Conservation (phyloP, 129 eudicot genomes). For the Saposhnikovia divaricata region DNA sequence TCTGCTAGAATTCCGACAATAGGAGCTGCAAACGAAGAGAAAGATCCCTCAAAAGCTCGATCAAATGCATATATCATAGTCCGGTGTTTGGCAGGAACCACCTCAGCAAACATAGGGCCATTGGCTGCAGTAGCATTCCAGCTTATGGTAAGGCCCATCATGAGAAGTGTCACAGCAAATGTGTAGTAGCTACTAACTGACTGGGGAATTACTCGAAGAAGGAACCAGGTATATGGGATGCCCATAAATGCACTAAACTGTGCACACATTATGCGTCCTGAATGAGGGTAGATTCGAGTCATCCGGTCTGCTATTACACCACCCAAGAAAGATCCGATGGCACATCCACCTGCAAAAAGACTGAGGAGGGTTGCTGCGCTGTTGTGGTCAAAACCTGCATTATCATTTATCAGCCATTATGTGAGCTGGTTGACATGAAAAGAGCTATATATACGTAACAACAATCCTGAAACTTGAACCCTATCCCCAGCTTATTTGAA, state of each 20-base stretch:
- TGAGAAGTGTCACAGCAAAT: conserved; percentile 56
- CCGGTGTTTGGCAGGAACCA: conserved; percentile 82
- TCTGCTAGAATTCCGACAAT: conserved; percentile 85
- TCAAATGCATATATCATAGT: conserved; percentile 98
- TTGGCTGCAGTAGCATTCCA: conserved; percentile 87
- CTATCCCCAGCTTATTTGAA: background rate
- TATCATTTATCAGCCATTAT: background rate
- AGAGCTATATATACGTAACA: background rate
- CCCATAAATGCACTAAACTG: conserved; percentile 93
- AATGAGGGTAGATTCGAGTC: conserved; percentile 65
- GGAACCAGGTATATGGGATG: conserved; percentile 21
- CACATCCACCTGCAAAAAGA: conserved; percentile 73
- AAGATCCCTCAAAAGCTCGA: conserved; percentile 84
- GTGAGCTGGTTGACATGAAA: background rate
- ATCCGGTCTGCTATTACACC: conserved; percentile 73
- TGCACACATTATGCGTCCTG: conserved; percentile 87
- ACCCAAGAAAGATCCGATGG: conserved; percentile 71
- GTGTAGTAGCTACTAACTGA: conserved; percentile 48
- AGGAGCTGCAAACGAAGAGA: conserved; percentile 93
- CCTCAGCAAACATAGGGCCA: conserved; percentile 96
- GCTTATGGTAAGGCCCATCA: conserved; percentile 89
- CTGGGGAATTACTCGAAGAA: conserved; percentile 59
- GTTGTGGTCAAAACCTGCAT: conserved; percentile 82
- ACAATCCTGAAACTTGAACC: background rate
- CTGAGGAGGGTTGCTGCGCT: conserved; percentile 71